A percentile compares a stretch with the other conserved stretches of the same genome.
These are phyloP conservation scores for Cicer chorassanicum DNA, from an alignment of 306 rosid genomes.

Conservation along the genomic window DNA sequence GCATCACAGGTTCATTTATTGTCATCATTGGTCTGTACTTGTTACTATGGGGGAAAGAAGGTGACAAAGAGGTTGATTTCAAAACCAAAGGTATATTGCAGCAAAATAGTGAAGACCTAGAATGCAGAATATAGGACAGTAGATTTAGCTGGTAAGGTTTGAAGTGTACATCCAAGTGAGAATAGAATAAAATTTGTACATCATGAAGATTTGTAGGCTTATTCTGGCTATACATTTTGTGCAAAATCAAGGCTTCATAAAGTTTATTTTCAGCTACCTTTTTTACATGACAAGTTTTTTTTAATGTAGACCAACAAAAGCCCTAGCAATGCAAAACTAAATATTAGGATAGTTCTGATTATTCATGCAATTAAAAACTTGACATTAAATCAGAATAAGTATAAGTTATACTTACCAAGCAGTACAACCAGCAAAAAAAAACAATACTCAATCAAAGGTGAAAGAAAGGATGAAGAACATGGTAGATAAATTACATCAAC, in stretches of 20 bases:
- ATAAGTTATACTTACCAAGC: background rate
- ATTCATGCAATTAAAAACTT: background rate
- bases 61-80: constrained; percentile 46
- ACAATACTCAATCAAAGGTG: background rate
- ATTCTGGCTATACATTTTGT: background rate
- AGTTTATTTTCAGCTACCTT: background rate
- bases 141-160: constrained; percentile 16
- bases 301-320: background rate
- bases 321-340: background rate
- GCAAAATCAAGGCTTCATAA: background rate
- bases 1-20: constrained; percentile 66
- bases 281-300: background rate
- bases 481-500: background rate
- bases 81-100: constrained; percentile 48
- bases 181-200: background rate
- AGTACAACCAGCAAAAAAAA: background rate
- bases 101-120: constrained; percentile 36
- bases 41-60: constrained; percentile 85
- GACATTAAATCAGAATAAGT: background rate
- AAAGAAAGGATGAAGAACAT: background rate
- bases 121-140: constrained; percentile 23
- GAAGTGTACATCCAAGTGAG: constrained; percentile 17
- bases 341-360: background rate
- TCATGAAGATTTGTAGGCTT: background rate
- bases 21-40: constrained; percentile 74